Conservation (phyloP, 257 asterid genomes). For the Rhazya stricta region DNA sequence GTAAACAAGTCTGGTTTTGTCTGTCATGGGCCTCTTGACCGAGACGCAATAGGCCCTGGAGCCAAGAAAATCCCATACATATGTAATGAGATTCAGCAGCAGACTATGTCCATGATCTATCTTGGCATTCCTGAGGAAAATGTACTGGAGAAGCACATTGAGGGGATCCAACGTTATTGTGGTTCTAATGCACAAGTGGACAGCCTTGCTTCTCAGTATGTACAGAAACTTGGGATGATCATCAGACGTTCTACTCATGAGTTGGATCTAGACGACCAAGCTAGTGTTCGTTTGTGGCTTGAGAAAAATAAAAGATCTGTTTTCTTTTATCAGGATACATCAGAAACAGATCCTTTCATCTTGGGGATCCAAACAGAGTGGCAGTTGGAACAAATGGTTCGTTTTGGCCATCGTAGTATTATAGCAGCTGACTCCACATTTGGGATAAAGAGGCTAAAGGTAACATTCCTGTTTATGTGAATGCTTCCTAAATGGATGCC, state of each 20-base stretch:
- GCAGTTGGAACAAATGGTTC: slow-evolving; percentile 97
- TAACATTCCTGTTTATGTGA: slow-evolving; percentile 24
- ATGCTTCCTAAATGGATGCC: background rate
- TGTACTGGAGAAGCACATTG: slow-evolving; percentile 89
- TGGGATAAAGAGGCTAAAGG: slow-evolving; percentile 92
- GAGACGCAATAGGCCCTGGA: slow-evolving; percentile 88
- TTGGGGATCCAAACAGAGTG: slow-evolving; percentile 98
- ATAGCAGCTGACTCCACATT: slow-evolving; percentile 81
- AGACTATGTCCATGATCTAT: slow-evolving; percentile 98
- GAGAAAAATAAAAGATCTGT: slow-evolving; percentile 78
- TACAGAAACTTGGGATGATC: slow-evolving; percentile 91
- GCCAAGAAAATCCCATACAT: slow-evolving; percentile 85
- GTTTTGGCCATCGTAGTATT: slow-evolving; percentile 86
- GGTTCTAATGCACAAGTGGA: slow-evolving; percentile 65
- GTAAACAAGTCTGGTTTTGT: slow-evolving; percentile 78
- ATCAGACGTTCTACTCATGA: slow-evolving; percentile 89
- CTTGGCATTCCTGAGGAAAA: slow-evolving; percentile 97
- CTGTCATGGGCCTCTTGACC: slow-evolving; percentile 96
- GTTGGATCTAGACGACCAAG: slow-evolving; percentile 94
- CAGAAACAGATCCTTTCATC: slow-evolving; percentile 70
- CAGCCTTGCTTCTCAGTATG: slow-evolving; percentile 83
- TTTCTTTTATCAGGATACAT: slow-evolving; percentile 76
- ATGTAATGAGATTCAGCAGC: slow-evolving; percentile 94
- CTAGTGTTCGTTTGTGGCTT: slow-evolving; percentile 85
- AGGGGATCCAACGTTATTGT: slow-evolving; percentile 90